These are phyloP conservation scores for Solanum virginianum DNA, from an alignment of 257 asterid genomes.

Conservation along the genomic window DNA sequence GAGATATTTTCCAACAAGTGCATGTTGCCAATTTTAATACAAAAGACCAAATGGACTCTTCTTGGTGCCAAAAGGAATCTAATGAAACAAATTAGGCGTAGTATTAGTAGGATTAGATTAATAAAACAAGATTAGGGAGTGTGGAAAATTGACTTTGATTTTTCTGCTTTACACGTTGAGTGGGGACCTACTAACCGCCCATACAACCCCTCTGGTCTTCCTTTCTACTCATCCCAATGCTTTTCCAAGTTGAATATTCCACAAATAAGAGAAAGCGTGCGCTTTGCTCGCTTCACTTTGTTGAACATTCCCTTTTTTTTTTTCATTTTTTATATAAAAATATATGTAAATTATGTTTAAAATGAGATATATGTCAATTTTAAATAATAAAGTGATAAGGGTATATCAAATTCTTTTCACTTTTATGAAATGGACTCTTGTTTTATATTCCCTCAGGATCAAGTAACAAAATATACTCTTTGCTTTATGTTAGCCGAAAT, in stretches of 20 bases:
- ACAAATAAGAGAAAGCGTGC: neutral
- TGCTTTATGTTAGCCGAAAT: too few relatives aligned
- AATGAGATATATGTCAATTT: too few relatives aligned
- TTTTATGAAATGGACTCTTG: neutral
- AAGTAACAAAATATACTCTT: too few relatives aligned
- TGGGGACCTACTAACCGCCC: neutral
- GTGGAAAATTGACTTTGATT: neutral
- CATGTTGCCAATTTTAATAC: neutral
- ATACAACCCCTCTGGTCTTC: neutral
- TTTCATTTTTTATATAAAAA: neutral
- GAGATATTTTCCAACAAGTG: neutral
- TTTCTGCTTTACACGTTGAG: neutral
- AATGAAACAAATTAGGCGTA: neutral
- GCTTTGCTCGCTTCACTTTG: neutral
- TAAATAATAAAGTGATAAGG: too few relatives aligned
- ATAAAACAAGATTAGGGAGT: neutral
- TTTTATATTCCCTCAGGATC: neutral
- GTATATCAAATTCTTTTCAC: neutral
- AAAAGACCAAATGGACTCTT: neutral
- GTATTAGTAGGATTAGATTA: neutral
- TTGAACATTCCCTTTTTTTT: neutral
- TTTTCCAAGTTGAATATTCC: neutral
- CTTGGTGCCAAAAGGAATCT: neutral
- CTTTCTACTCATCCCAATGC: neutral
- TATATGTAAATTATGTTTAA: too few relatives aligned